Evolutionary conservation across 306 rosid species (phyloP).

Genomic region (Mimosa pudica): DNA sequence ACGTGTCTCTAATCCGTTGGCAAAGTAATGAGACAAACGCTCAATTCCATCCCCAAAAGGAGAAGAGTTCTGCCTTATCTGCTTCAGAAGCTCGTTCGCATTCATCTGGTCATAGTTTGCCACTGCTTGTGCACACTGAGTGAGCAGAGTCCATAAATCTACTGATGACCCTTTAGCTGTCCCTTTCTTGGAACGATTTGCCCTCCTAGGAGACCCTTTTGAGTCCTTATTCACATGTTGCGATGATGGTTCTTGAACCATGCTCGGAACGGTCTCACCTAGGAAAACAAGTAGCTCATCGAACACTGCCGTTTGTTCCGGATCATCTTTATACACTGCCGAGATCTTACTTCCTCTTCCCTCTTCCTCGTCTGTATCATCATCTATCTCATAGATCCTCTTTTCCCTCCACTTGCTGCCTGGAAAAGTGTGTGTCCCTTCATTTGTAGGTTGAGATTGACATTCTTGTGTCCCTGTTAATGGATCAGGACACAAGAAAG

Average conservation of each 20-base stretch:
- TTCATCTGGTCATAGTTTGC: constrained; percentile 61
- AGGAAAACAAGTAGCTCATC: constrained; percentile 47
- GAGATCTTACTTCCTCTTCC: constrained; percentile 51
- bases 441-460: neutral
- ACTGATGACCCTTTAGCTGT: constrained; percentile 30
- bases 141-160: constrained; percentile 68
- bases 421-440: neutral
- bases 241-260: constrained; percentile 24
- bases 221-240: constrained; percentile 10
- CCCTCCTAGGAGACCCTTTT: constrained; percentile 35
- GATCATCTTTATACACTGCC: constrained; percentile 38
- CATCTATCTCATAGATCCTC: constrained; percentile 39
- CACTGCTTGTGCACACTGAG: constrained; percentile 78
- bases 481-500: constrained; percentile 17
- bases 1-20: constrained; percentile 63
- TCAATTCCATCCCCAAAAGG: constrained; percentile 63
- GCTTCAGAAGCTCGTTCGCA: constrained; percentile 56
- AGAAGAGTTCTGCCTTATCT: constrained; percentile 67
- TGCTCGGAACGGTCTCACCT: neutral
- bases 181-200: constrained; percentile 44
- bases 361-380: constrained; percentile 33
- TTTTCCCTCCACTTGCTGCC: constrained; percentile 34
- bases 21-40: constrained; percentile 72
- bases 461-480: constrained; percentile 27
- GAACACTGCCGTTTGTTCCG: constrained; percentile 43